Evolutionary conservation across 164 flowering plant genomes (phyloP), one percentile per base, ranked within the genome.

Genomic region (Tetracentron sinense): DNA sequence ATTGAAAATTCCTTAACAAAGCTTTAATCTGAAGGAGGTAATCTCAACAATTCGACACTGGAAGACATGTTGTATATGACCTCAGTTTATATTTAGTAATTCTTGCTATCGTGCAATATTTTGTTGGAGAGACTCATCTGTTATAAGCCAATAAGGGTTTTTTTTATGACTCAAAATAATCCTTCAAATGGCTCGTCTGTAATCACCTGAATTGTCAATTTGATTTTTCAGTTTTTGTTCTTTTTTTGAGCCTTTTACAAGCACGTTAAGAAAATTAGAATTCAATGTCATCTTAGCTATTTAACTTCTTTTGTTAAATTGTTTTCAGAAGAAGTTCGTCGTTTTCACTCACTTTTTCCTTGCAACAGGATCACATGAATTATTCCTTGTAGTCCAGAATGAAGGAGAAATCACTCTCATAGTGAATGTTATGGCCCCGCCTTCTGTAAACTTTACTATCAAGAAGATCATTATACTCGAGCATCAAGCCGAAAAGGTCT

Each of bases 301-400:
- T n/a, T n/a, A n/a, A n/a, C n/a, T n/a, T n/a, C n/a, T n/a, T n/a
- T n/a, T n/a, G n/a, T n/a, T n/a, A n/a, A n/a, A n/a, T n/a, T n/a
- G n/a, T n/a, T n/a, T n/a, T n/a, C 51, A 48, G 31, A 10, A 23
- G 25, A 31, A 19, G 8, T 11, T 22, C 30, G 16, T 56, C 65
- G 25, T 42, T 31, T 70, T 48, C 31, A 15, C 35, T 64, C 22
- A 7, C 7, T 21, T 44, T 64, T 58, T 58, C 21, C 26, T 12
- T 64, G 62, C 20, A 22, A 26, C 75, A 81, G 87, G 72, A 11
- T 64, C 69, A n/a, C 64, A 63, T 28, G 67, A 64, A 35, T 60
- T 70, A 57, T 48, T 61, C 59, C 42, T 83, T 72, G 71, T 77
- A 6, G 72, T 84, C 65, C 76, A 80, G 65, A 85, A 85, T 67